phyloP scores from a whole-genome alignment of 2,329 filamentous ascomycete species.

The Orbilia ellipsospora region DNA sequence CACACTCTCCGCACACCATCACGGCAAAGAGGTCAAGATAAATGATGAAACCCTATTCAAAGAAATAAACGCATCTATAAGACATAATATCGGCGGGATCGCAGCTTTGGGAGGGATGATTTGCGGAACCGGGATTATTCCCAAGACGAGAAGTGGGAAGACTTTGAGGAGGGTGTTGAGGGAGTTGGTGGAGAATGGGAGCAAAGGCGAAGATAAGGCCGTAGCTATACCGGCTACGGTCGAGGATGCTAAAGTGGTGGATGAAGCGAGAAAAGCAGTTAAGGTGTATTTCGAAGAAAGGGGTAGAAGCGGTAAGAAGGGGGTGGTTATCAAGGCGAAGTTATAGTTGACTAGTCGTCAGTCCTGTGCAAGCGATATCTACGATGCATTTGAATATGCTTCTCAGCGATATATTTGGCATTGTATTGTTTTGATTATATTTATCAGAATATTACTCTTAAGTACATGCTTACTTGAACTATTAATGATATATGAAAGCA shows the following conservation, averaged over 20 bases:
- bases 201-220: conserved; percentile 75
- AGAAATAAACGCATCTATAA: conserved; percentile 78
- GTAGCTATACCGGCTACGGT: conserved; percentile 85
- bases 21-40: conserved; percentile 28
- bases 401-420: background rate
- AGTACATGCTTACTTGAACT: too few relatives aligned
- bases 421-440: background rate
- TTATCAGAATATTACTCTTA: background rate
- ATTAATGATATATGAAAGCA: too few relatives aligned
- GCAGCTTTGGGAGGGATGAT: conserved; percentile 87
- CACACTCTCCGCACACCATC: conserved; percentile 68
- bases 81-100: conserved; percentile 85
- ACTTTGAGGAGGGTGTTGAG: conserved; percentile 83
- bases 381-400: too few relatives aligned
- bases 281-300: conserved; percentile 76
- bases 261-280: conserved; percentile 77
- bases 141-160: conserved; percentile 92
- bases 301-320: conserved; percentile 56
- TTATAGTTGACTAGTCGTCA: conserved; percentile 60
- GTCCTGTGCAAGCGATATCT: background rate
- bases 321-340: conserved; percentile 62
- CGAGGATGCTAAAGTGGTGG: conserved; percentile 80
- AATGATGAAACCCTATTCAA: conserved; percentile 59
- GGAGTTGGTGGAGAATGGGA: conserved; percentile 84
- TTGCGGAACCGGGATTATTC: conserved; percentile 82